Evolutionary conservation across 225 moss, liverwort and hornwort genomes (phyloP), one percentile per base, ranked within the genome.

Genomic region (Lunularia cruciata): DNA sequence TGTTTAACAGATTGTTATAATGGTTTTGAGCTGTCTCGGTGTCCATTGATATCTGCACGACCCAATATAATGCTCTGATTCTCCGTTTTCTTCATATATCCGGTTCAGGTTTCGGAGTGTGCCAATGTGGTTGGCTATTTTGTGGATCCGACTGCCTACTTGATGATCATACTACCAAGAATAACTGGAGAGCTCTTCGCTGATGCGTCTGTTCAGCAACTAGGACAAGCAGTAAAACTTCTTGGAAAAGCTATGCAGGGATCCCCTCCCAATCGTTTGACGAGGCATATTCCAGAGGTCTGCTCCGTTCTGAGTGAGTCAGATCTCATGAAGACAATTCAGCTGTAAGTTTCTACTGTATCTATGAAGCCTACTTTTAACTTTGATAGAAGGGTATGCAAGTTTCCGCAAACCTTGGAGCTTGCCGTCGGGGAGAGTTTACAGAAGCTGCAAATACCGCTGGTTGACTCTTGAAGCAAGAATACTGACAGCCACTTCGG

Each of bases 301-400:
- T 96, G 95, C 40, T 86, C 88, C 28, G 72, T 88, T 5, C 87
- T 96, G n/a, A 90, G 86, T 0, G 73, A 86, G 51, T 81, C 87
- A 9, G 88, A 96, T 70, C 83, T 96, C 68, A 82, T 90, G 71
- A 92, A 86, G 26, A 90, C 90, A 77, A 90, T 96, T 72, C 90
- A 96, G 68, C 72, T 78, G 95, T 95, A 87, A 55, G 63, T 37
- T 12, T 42, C 42, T 26, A 18, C 13, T 63, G 10, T 26, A 23
- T 8, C n/a, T n/a, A n/a, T n/a, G n/a, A n/a, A n/a, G n/a, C n/a
- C n/a, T n/a, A n/a, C n/a, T n/a, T n/a, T n/a, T n/a, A n/a, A n/a
- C n/a, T n/a, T n/a, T n/a, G n/a, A n/a, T n/a, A n/a, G n/a, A n/a
- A n/a, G n/a, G n/a, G n/a, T n/a, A n/a, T n/a, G n/a, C n/a, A n/a